Evolutionary conservation across 2,329 filamentous ascomycete species (phyloP).

Genomic region (Beauveria scarabaeidicola): DNA sequence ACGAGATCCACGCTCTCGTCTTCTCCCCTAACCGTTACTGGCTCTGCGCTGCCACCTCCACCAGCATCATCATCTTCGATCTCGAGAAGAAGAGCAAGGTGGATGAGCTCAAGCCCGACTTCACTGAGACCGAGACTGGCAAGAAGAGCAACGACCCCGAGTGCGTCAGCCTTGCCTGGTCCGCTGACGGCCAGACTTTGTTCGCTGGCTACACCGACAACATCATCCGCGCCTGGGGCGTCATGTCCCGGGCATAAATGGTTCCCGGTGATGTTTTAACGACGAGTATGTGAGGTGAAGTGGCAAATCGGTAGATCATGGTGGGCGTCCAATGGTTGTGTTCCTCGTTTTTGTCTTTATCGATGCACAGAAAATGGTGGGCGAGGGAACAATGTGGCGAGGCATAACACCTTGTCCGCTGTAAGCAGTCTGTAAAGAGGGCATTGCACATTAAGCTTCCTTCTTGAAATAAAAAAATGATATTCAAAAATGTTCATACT

Average conservation of each 20-base stretch:
- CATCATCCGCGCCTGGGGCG: conserved; percentile 95
- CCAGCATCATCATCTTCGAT: conserved; percentile 99
- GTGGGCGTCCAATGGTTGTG: conserved; percentile 38
- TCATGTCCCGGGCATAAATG: conserved; percentile 82
- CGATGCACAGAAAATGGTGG: conserved; percentile 28
- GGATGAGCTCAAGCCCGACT: conserved; percentile 98
- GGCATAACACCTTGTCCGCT: conserved; percentile 30
- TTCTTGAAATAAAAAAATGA: conserved; percentile 29
- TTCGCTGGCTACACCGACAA: conserved; percentile 99
- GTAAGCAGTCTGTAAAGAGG: conserved; percentile 28
- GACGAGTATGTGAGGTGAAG: conserved; percentile 17
- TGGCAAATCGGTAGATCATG: conserved; percentile 32
- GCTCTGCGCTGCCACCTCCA: conserved; percentile 96
- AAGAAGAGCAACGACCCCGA: conserved; percentile 99
- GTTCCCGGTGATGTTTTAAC: conserved; percentile 13
- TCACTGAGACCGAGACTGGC: conserved; percentile 83
- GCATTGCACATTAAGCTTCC: conserved; percentile 32
- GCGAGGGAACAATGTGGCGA: conserved; percentile 26
- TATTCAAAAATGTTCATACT: conserved; percentile 12
- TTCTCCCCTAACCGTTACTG: conserved; percentile 99
- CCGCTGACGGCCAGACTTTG: conserved; percentile 95
- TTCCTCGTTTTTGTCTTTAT: conserved; percentile 38
- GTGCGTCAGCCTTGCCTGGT: conserved; percentile 96
- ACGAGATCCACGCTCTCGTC: conserved; percentile 99
- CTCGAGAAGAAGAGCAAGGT: conserved; percentile 99